Evolutionary conservation across 257 asterid genomes (phyloP), one percentile per base, ranked within the genome.

Genomic region (Solanum chiquidenum): DNA sequence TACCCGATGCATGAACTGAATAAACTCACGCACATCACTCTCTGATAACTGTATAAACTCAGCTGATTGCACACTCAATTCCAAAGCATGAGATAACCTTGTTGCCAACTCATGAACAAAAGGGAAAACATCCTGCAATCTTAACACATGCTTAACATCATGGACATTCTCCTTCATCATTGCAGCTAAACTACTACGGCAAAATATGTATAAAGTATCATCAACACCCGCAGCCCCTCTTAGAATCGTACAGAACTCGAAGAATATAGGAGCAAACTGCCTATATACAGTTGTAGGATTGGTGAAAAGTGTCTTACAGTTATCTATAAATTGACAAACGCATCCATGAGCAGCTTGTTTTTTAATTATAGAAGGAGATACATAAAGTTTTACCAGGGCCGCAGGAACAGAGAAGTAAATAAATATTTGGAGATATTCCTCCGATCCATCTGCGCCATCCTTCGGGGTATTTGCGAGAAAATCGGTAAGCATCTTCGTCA

Each of bases 351-450:
- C 95, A 11, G 62, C 86, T 2, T 85, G 90, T 88, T 84, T 93
- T 72, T 90, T 91, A 60, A 87, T 64, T 87, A 84, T 80, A 85
- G 83, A 69, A n/a, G 94, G 88, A 9, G 98, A 92, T 91, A 88
- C 90, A 60, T 94, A 95, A 55, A 94, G 95, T 95, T 91, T 92
- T 38, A 95, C 98, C 87, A 95, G 88, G 6, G 95, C 94, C 1
- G 93, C 92, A 1, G 96, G 94, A 1, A 92, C 96, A 20, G 90
- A 87, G 96, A 97, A 91, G 1, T 94, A 89, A 5, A 83, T 87
- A 87, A 96, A 93, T 83, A 96, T 92, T 91, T 89, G 91, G 73
- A 96, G 87, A 89, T 95, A 94, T 0, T 89, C 95, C 0, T 89
- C 13, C 2, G 94, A 90, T 86, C 91, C 89, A 2, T 91, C 89